Evolutionary conservation across 345 rosid species (phyloP).

Genomic region (Hibiscus trionum): DNA sequence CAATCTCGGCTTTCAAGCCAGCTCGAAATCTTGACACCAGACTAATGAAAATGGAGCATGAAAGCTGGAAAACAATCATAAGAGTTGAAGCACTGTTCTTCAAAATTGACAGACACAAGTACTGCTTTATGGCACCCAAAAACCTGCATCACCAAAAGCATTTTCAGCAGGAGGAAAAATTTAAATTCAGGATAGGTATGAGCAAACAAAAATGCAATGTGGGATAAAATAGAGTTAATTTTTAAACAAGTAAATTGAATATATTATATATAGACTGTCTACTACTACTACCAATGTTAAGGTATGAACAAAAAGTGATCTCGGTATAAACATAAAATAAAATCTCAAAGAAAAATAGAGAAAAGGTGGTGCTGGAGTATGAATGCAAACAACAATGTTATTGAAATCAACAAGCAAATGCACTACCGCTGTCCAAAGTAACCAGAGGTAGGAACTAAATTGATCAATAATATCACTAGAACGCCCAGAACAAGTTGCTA

Average conservation of each 20-base stretch:
- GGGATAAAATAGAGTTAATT: not conserved
- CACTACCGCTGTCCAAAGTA: not conserved
- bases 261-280: no score
- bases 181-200: not conserved
- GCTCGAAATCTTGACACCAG: constrained; percentile 86
- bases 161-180: constrained; percentile 27
- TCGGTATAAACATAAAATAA: not conserved
- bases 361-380: not conserved
- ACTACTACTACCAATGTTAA: no score
- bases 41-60: constrained; percentile 98
- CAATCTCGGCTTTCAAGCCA: constrained; percentile 98
- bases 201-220: not conserved
- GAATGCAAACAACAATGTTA: not conserved
- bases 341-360: not conserved
- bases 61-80: constrained; percentile 97
- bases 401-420: not conserved
- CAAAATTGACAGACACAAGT: constrained; percentile 83
- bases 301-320: not conserved
- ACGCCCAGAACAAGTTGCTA: not conserved
- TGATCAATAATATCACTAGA: not conserved
- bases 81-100: constrained; percentile 96
- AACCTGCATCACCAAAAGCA: constrained; percentile 53
- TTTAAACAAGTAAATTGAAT: no score
- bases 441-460: not conserved
- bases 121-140: constrained; percentile 96